phyloP scores from a whole-genome alignment of 495 filamentous ascomycete genomes.

The Penicillium verhagenii region DNA sequence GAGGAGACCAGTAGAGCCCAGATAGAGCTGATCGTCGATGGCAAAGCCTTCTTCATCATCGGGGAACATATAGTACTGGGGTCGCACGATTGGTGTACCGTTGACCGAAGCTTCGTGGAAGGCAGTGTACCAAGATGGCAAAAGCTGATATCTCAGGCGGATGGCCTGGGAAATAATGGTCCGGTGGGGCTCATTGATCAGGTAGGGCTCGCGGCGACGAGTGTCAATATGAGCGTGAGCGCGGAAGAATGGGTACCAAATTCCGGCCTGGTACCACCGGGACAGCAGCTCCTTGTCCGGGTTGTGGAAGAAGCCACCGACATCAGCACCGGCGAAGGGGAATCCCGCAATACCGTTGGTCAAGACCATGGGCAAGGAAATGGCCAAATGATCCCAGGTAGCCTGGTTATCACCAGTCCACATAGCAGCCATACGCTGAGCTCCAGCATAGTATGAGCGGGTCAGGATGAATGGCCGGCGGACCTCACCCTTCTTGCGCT shows the following conservation, averaged over 20 bases:
- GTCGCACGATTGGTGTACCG: slow-evolving; percentile 83
- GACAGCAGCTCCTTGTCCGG: slow-evolving; percentile 85
- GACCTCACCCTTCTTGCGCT: slow-evolving; percentile 75
- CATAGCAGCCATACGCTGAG: slow-evolving; percentile 88
- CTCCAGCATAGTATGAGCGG: slow-evolving; percentile 85
- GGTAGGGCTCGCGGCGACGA: slow-evolving; percentile 88
- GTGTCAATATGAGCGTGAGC: slow-evolving; percentile 98
- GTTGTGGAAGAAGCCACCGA: slow-evolving; percentile 98
- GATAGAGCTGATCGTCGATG: slow-evolving; percentile 90
- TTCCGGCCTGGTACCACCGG: slow-evolving; percentile 95
- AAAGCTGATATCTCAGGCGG: slow-evolving; percentile 81
- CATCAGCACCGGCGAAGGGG: slow-evolving; percentile 93
- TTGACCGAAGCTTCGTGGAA: slow-evolving; percentile 84
- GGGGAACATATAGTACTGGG: slow-evolving; percentile 89
- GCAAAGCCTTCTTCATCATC: slow-evolving; percentile 80
- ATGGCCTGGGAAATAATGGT: slow-evolving; percentile 84
- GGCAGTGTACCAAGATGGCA: slow-evolving; percentile 95
- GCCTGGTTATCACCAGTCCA: slow-evolving; percentile 99
- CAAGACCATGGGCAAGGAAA: slow-evolving; percentile 87
- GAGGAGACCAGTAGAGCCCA: slow-evolving; percentile 81
- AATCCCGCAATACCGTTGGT: slow-evolving; percentile 89
- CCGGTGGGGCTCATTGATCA: slow-evolving; percentile 79
- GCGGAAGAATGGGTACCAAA: slow-evolving; percentile 98
- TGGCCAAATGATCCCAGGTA: slow-evolving; percentile 84
- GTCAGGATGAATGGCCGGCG: slow-evolving; percentile 90